Conservation (phyloP, 495 filamentous ascomycete genomes). For the Penicillium cinerascens region DNA sequence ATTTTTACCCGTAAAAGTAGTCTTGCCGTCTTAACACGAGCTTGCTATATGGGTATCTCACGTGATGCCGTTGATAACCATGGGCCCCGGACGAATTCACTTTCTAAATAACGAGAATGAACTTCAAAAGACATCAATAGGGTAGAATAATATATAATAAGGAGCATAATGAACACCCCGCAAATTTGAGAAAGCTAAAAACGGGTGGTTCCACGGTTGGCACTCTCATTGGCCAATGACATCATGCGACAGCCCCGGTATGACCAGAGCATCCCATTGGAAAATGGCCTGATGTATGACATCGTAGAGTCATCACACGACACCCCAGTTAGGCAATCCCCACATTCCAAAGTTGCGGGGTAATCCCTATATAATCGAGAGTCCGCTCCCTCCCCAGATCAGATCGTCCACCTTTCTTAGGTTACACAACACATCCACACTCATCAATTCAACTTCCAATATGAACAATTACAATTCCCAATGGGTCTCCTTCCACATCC, state of each 20-base stretch:
- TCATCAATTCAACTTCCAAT: background rate
- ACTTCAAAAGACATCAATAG: too few relatives aligned
- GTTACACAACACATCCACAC: conserved; percentile 6
- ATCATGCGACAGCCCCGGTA: background rate
- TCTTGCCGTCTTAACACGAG: too few relatives aligned
- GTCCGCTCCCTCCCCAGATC: background rate
- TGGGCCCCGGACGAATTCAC: too few relatives aligned
- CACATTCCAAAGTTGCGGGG: background rate
- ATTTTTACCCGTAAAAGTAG: too few relatives aligned
- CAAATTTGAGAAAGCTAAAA: background rate
- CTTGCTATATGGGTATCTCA: too few relatives aligned
- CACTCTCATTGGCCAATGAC: background rate
- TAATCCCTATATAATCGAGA: conserved; percentile 2
- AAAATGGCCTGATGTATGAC: conserved; percentile 1
- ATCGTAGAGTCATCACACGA: conserved; percentile 11
- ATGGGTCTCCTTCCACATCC: conserved; percentile 40
- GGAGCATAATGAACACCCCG: background rate
- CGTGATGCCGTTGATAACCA: too few relatives aligned
- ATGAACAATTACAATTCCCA: conserved; percentile 29
- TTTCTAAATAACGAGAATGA: too few relatives aligned
- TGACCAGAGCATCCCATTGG: conserved; percentile 1
- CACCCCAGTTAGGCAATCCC: background rate
- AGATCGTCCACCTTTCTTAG: background rate
- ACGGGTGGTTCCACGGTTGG: background rate
- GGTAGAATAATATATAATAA: too few relatives aligned